These are phyloP conservation scores for Aspergillus phoenicis DNA, from an alignment of 2,329 filamentous ascomycete genomes.

Conservation along the genomic window DNA sequence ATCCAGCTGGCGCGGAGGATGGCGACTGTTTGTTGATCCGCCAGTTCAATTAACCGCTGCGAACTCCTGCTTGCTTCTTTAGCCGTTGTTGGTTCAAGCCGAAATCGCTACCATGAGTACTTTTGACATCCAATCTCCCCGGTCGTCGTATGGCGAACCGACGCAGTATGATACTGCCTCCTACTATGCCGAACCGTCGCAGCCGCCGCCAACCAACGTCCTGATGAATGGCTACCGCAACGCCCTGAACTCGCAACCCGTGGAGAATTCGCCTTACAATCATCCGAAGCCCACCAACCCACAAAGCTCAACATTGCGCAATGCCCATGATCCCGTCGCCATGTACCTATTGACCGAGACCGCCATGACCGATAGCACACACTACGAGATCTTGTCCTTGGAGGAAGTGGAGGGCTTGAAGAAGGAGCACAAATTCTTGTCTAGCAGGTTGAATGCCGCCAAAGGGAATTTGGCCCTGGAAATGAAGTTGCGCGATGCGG, in stretches of 20 bases:
- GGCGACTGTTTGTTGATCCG: slow-evolving; percentile 21
- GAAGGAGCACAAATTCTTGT: slow-evolving; percentile 75
- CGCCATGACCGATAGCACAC: slow-evolving; percentile 82
- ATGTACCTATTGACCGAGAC: slow-evolving; percentile 93
- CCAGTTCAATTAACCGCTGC: background rate
- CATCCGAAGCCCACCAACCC: slow-evolving; percentile 52
- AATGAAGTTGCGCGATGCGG: slow-evolving; percentile 91
- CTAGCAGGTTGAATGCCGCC: slow-evolving; percentile 77
- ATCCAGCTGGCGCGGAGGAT: slow-evolving; percentile 14
- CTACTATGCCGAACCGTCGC: slow-evolving; percentile 34
- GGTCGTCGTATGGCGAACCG: slow-evolving; percentile 46
- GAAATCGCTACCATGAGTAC: slow-evolving; percentile 35
- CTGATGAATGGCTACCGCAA: slow-evolving; percentile 64
- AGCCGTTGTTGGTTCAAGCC: slow-evolving; percentile 6
- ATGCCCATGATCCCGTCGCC: slow-evolving; percentile 65
- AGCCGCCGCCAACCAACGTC: slow-evolving; percentile 45
- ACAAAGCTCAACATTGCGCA: slow-evolving; percentile 42
- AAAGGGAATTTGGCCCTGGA: slow-evolving; percentile 84
- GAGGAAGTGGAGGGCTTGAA: slow-evolving; percentile 92
- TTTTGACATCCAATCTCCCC: slow-evolving; percentile 41
- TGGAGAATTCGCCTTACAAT: slow-evolving; percentile 59
- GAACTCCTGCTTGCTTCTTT: background rate
- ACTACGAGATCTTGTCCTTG: slow-evolving; percentile 82
- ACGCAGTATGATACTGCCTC: slow-evolving; percentile 41
- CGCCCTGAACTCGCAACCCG: slow-evolving; percentile 57